Conservation (phyloP, 371 early-diverging fungal species). For the Circinella minor region DNA sequence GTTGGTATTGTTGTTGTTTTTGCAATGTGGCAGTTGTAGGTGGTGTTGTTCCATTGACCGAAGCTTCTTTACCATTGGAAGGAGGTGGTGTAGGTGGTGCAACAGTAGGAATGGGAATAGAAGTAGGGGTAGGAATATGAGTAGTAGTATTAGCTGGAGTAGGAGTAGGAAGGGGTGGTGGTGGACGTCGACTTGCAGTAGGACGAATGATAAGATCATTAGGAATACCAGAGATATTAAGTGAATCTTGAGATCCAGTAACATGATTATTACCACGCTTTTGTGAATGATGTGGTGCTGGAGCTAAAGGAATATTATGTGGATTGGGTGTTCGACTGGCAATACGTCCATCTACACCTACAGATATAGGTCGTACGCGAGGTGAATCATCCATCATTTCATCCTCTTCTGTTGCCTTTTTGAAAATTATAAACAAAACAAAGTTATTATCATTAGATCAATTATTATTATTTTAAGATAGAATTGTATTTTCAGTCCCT, state of each 20-base stretch:
- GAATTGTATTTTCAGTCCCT: not conserved
- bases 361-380: constrained; percentile 23
- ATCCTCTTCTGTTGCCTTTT: constrained; percentile 26
- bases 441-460: no score
- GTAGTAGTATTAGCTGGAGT: not conserved
- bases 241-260: not conserved
- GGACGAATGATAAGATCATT: constrained; percentile 3
- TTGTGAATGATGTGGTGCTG: constrained; percentile 20
- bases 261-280: not conserved
- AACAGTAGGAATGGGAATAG: not conserved
- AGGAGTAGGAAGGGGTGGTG: constrained; percentile 1
- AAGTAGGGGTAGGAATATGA: not conserved
- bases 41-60: not conserved
- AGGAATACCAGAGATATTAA: constrained; percentile 10
- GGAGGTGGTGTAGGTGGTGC: constrained; percentile 3
- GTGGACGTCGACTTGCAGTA: not conserved
- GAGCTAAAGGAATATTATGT: constrained; percentile 32
- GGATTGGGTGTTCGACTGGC: constrained; percentile 22
- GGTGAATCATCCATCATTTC: constrained; percentile 21
- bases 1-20: not conserved
- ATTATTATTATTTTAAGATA: no score
- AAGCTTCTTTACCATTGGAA: not conserved
- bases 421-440: no score
- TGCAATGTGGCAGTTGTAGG: not conserved
- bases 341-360: constrained; percentile 7